Base-by-base conservation (phyloP, 495 filamentous ascomycete genomes). In the Neurospora africana region DNA sequence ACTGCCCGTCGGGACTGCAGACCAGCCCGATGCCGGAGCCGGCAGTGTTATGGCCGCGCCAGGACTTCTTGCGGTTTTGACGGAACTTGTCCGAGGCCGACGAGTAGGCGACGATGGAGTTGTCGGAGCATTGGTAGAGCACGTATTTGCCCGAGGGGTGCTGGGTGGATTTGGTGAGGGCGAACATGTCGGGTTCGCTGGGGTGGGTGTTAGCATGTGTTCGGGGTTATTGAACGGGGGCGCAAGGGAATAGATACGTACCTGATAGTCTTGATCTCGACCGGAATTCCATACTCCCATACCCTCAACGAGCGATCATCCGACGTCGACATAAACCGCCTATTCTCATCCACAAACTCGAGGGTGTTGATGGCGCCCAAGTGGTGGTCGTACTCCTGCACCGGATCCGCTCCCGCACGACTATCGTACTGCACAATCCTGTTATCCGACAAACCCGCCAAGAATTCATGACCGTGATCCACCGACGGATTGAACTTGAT, bases 311-410 rank as follows among this genome's bases (percentile, higher is more conserved):
- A 94, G 80, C 97, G 96, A 83, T 99, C 95, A 82, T 99, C 96
- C 5, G 91, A 94, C 13, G 96, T 98, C 36, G 95, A 93, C 87
- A 98, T 95, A 87, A 99, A 98, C 68, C 96, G 91, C 44, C 95
- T 90, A 81, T 93, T 92, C 70, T 96, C 89, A 80, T 97, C 95
- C 75, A 96, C 93, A 80, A 98, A 99, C 43, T 93, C 97, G 77
- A 98, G 92, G 10, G 95, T 98, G 83, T 98, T 98, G 85, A 99
- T 89, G n/a, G 95, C 92, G 44, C 92, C 94, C 69, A 99, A 84
- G 77, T 99, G 95, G 83, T 98, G 94, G 80, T 98, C 94, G 82
- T 99, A 99, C 86, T 98, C 95, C 78, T 99, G 95, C 44, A 97
- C 91, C 47, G 94, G 84, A 75, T 96, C 91, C 70, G 79, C 78